A percentile compares a stretch with the other conserved stretches of the same genome.
phyloP scores from a whole-genome alignment of 768 basidiomycete genomes.

The Tulasnella sp. region DNA sequence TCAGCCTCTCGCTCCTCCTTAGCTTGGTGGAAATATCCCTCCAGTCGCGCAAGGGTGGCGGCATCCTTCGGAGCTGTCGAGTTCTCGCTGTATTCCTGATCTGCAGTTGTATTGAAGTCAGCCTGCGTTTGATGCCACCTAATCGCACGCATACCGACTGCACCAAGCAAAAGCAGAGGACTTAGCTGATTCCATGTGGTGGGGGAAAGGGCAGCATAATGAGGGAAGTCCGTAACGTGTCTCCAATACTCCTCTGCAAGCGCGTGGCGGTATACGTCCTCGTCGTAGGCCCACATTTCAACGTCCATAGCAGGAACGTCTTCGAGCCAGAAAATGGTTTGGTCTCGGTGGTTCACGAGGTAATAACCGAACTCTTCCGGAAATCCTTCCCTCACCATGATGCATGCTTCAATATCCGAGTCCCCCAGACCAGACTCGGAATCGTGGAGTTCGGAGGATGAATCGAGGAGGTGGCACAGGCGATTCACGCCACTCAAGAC shows the following conservation, averaged over 20 bases:
- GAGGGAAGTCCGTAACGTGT: background rate
- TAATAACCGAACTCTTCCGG: background rate
- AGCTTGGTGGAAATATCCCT: background rate
- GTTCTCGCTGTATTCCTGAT: background rate
- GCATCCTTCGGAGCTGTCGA: background rate
- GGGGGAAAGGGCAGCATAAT: no score
- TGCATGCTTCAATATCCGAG: background rate
- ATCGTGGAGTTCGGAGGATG: background rate
- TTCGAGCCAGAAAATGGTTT: background rate
- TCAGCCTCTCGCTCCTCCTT: background rate
- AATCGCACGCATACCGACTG: background rate
- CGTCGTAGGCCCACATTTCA: background rate
- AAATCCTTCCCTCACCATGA: background rate
- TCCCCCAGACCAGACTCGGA: background rate
- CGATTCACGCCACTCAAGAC: background rate
- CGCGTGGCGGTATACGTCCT: background rate
- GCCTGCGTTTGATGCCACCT: background rate
- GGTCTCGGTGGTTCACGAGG: background rate
- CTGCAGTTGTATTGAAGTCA: background rate
- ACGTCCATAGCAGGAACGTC: background rate
- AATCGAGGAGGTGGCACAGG: background rate
- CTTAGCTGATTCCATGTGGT: background rate
- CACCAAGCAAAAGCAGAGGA: background rate
- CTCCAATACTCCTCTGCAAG: background rate
- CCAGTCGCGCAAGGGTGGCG: background rate